Evolutionary conservation across 2,329 filamentous ascomycete genomes (phyloP).

Genomic region (Volutella citrinella): DNA sequence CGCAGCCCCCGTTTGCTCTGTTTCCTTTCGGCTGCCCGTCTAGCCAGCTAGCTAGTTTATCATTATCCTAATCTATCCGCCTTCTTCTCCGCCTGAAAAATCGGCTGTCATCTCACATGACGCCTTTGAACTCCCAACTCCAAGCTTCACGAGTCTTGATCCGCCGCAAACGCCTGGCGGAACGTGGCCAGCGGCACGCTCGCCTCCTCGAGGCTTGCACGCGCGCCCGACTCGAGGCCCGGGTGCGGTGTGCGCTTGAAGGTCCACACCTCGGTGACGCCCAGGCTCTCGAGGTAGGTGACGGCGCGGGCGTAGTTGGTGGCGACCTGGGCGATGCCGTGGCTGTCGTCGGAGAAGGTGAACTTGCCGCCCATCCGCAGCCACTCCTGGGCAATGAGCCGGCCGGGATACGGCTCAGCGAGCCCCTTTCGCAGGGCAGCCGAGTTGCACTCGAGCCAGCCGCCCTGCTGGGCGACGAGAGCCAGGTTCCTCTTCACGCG

Average conservation of each 20-base stretch:
- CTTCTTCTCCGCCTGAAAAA: too few species aligned
- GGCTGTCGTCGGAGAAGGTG: slow-evolving; percentile 92
- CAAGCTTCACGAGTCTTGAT: too few species aligned
- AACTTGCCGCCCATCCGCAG: slow-evolving; percentile 72
- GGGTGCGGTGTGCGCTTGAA: slow-evolving; percentile 38
- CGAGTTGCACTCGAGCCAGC: slow-evolving; percentile 86
- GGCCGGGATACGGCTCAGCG: slow-evolving; percentile 82
- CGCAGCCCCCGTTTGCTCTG: too few species aligned
- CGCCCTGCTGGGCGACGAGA: slow-evolving; percentile 69
- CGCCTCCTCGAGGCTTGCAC: slow-evolving; percentile 39
- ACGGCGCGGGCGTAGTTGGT: slow-evolving; percentile 74
- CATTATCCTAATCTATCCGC: slow-evolving; percentile 15
- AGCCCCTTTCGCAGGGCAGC: slow-evolving; percentile 86
- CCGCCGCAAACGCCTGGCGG: slow-evolving; percentile 29
- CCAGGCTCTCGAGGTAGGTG: slow-evolving; percentile 65
- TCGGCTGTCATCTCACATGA: too few species aligned
- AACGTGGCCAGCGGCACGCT: slow-evolving; percentile 42
- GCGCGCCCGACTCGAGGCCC: slow-evolving; percentile 24
- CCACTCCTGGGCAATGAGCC: slow-evolving; percentile 75
- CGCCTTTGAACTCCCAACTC: too few species aligned
- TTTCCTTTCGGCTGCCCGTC: too few species aligned
- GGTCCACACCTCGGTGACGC: slow-evolving; percentile 62
- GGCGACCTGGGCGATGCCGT: slow-evolving; percentile 83
- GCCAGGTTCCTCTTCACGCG: slow-evolving; percentile 71
- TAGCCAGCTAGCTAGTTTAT: slow-evolving; percentile 19